These are phyloP conservation scores for Penicillium sp. DNA, from an alignment of 2,329 filamentous ascomycete species.

Conservation along the genomic window DNA sequence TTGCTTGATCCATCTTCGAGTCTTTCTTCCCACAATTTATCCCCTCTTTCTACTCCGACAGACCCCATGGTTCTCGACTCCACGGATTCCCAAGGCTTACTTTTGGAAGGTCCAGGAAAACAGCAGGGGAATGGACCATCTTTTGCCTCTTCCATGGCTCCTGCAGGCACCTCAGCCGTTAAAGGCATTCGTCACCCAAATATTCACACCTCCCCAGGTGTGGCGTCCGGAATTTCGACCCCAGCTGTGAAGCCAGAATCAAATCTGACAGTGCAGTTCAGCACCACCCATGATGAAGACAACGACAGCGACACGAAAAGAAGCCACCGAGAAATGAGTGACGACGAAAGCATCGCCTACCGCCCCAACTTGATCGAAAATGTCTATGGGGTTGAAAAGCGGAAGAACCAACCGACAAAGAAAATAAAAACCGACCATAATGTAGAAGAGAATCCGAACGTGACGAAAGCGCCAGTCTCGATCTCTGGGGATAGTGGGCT, in stretches of 20 bases:
- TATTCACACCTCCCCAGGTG: conserved; percentile 16
- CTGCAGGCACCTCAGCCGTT: conserved; percentile 25
- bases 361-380: conserved; percentile 61
- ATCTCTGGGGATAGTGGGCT: conserved; percentile 55
- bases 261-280: conserved; percentile 29
- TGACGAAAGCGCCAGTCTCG: conserved; percentile 42
- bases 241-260: conserved; percentile 15
- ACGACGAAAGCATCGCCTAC: conserved; percentile 26
- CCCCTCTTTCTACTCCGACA: neutral
- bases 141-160: conserved; percentile 16
- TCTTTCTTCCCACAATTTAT: neutral
- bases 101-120: conserved; percentile 18
- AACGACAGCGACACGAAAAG: conserved; percentile 30
- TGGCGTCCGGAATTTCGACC: conserved; percentile 13
- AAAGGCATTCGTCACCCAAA: conserved; percentile 15
- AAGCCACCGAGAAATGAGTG: conserved; percentile 29
- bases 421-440: conserved; percentile 55
- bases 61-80: conserved; percentile 14
- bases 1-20: too few relatives aligned
- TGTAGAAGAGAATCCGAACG: conserved; percentile 43
- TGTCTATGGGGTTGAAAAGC: conserved; percentile 70
- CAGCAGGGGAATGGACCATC: conserved; percentile 16
- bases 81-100: conserved; percentile 19
- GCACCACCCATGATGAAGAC: conserved; percentile 21
- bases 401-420: conserved; percentile 61